Base-by-base conservation (phyloP, 2,329 filamentous ascomycete species). In the Alternaria arbusti region DNA sequence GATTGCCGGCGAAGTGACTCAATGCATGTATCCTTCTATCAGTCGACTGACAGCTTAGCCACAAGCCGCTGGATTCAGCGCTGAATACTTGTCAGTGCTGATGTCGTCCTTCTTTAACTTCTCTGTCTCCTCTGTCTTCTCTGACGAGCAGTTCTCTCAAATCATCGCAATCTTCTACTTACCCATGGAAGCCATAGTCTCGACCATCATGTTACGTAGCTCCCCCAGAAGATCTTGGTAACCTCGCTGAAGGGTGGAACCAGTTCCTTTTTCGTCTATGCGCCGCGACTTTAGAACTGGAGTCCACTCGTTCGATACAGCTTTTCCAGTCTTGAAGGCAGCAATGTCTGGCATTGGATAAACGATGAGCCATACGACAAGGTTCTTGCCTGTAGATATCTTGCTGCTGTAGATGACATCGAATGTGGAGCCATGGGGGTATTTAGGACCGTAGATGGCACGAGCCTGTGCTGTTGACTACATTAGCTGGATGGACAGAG, bases 111-210 rank as follows among this genome's bases (percentile, higher is more conserved):
- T 36, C 32, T 9, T 10, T 4, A 36, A 2, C 32, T 36, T 36
- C 32, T 36, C 15, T 36, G 32, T 0, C 32, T 36, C 32, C 4
- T 36, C 32, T n/a, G 8, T 10, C 8, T 36, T 36, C 32, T 36
- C 32, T 36, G 4, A 0, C 4, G 15, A 36, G 4, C 15, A 1
- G 0, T 9, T 36, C 15, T 3, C 7, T n/a, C 7, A 36, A 2
- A 36, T 5, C 7, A n/a, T n/a, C 1, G 32, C 32, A 36, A 0
- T 36, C 2, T 0, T 36, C 13, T 36, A 9, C 32, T 36, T 36
- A 36, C 32, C 32, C 32, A 36, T 36, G 4, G 32, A 1, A n/a
- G 4, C 32, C 32, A 36, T 36, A 36, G 32, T 36, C 8, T n/a
- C 32, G 32, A 36, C 32, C 32, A 36, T 36, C 15, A 2, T 1